These are phyloP conservation scores for Diaporthe humulicola DNA, from an alignment of 2,329 filamentous ascomycete genomes.

Conservation along the genomic window DNA sequence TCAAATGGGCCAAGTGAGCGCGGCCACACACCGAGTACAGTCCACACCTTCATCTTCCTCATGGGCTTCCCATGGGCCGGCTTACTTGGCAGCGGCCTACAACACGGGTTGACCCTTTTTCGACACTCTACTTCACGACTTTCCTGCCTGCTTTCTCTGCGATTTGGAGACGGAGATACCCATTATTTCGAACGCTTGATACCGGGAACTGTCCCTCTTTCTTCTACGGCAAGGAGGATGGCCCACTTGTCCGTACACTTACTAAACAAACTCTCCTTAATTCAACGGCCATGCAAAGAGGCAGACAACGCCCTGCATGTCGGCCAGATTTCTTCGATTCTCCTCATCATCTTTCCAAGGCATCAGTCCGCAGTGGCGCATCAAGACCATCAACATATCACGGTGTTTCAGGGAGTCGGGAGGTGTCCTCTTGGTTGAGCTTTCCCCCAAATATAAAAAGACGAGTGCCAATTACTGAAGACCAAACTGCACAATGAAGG, in stretches of 20 bases:
- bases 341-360: conserved; percentile 24
- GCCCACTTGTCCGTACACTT: conserved; percentile 27
- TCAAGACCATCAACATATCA: conserved; percentile 27
- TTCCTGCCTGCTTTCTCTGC: conserved; percentile 21
- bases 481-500: conserved; percentile 26
- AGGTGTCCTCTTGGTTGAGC: conserved; percentile 17
- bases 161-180: conserved; percentile 38
- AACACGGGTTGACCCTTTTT: background rate
- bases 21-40: too few relatives aligned
- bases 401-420: conserved; percentile 37
- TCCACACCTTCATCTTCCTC: background rate
- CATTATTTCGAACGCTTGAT: conserved; percentile 24
- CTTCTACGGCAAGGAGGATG: background rate
- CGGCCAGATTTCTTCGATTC: conserved; percentile 32
- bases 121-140: conserved; percentile 1
- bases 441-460: conserved; percentile 21
- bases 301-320: conserved; percentile 24
- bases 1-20: conserved; percentile 65
- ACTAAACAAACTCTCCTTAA: conserved; percentile 34
- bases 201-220: conserved; percentile 16
- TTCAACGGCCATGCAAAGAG: conserved; percentile 22
- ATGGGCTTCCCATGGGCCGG: background rate
- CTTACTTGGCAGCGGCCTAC: background rate
- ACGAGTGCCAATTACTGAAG: conserved; percentile 23
- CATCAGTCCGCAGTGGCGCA: conserved; percentile 27